Percentiles rank a stretch among this genome's conserved stretches.
Conservation (phyloP, 768 basidiomycete species). For the Pleurotus eryngii region DNA sequence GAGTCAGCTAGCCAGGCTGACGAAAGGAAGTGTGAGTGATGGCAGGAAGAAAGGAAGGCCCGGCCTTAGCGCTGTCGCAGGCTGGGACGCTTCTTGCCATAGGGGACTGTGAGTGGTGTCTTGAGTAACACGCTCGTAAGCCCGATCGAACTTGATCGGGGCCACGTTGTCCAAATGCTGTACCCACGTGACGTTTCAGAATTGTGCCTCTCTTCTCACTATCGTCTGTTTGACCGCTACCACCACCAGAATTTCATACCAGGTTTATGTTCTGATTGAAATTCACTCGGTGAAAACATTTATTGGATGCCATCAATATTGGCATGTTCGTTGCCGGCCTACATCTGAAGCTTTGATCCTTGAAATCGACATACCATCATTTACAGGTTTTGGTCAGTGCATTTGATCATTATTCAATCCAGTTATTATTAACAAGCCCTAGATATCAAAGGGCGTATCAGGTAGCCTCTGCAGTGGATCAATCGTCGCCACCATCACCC, state of each 20-base stretch:
- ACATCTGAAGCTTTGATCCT: neutral
- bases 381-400: too few relatives aligned
- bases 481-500: conserved; percentile 10
- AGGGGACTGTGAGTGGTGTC: too few relatives aligned
- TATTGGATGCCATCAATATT: neutral
- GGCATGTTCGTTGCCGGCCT: neutral
- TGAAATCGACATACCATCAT: neutral
- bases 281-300: too few relatives aligned
- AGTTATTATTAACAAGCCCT: neutral
- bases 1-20: too few relatives aligned
- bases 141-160: too few relatives aligned
- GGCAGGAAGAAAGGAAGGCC: conserved; percentile 1
- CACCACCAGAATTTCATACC: too few relatives aligned
- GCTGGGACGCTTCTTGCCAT: neutral
- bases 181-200: too few relatives aligned
- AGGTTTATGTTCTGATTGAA: too few relatives aligned
- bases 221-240: too few relatives aligned
- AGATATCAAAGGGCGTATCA: neutral
- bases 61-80: conserved; percentile 2
- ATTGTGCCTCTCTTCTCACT: too few relatives aligned
- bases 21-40: neutral
- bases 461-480: neutral
- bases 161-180: too few relatives aligned
- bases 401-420: neutral
- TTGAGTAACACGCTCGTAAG: too few relatives aligned